Percentiles rank a stretch among this genome's conserved stretches.
phyloP scores from a whole-genome alignment of 2,329 filamentous ascomycete species.

The Scedosporium aurantiacum region DNA sequence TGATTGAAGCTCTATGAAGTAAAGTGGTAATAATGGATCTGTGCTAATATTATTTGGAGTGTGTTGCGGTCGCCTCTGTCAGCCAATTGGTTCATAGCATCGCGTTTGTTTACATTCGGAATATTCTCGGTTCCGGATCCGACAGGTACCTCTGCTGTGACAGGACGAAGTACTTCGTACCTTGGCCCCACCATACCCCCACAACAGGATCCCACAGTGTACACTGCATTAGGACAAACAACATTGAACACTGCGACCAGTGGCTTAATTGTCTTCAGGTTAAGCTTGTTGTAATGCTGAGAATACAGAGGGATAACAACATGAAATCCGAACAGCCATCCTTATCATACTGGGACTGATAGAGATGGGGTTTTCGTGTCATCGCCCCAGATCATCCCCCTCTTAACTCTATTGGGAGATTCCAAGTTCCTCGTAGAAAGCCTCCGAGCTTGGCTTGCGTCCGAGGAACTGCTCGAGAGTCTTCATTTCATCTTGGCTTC shows the following conservation, averaged over 20 bases:
- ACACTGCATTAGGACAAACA: neutral
- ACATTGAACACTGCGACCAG: too few relatives aligned
- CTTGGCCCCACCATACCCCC: neutral
- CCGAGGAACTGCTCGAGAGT: conserved; percentile 70
- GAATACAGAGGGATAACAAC: too few relatives aligned
- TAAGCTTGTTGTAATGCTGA: too few relatives aligned
- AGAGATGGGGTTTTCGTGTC: neutral
- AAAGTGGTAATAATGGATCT: neutral
- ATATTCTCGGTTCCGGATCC: conserved; percentile 3
- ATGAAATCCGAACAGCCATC: neutral
- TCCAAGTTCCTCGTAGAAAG: conserved; percentile 72
- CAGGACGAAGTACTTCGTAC: too few relatives aligned
- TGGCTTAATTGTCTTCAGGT: too few relatives aligned
- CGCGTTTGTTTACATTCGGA: conserved; percentile 23
- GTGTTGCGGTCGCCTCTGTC: neutral
- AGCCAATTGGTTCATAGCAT: conserved; percentile 6
- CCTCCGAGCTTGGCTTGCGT: conserved; percentile 62
- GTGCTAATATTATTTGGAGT: conserved; percentile 5
- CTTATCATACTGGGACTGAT: neutral
- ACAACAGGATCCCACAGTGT: neutral
- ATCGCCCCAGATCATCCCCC: neutral
- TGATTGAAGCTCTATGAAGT: too few relatives aligned
- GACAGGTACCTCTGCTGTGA: too few relatives aligned
- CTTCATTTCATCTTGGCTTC: conserved; percentile 70
- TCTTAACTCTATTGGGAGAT: conserved; percentile 8